Evolutionary conservation across 2,329 filamentous ascomycete species (phyloP), one percentile per base, ranked within the genome.

Genomic region (Juglanconis juglandina): DNA sequence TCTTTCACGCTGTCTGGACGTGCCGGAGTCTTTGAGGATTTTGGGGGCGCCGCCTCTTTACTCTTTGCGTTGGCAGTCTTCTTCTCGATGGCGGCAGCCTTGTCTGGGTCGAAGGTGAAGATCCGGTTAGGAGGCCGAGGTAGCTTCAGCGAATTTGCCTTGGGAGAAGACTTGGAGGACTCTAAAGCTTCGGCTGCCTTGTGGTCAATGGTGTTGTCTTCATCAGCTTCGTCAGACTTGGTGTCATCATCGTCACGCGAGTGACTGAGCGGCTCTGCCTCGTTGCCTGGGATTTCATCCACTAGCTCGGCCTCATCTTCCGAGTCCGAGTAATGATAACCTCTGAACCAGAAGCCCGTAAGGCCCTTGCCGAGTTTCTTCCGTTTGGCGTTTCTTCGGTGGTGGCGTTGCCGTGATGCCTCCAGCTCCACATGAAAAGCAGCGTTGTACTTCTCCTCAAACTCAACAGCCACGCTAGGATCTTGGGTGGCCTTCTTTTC

Each of bases 311-410:
- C 32, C 1, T 63, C 54, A 35, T 61, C 53, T 4, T 63, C 61
- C n/a, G 58, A 53, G 39, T 63, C 61, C 14, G 46, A 6, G 24
- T 58, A 56, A 4, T n/a, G 3, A 14, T 54, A 30, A 24, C 37
- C 24, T n/a, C 61, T 48, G 47, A 63, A 61, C 13, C 9, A 51
- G 80, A 85, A 63, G 8, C 3, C 32, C 24, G 64, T 76, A 63
- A 58, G 68, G 37, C 67, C 63, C 5, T 77, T 53, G 9, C 78
- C 78, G 4, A 74, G 69, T 49, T 68, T 70, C 42, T 66, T 66
- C n/a, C 81, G 76, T 66, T 75, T 78, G 30, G 64, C 68, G 56
- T 83, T 82, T 24, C 80, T 75, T 54, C 69, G 70, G n/a, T 67
- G 63, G 61, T 80, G 79, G 6, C 77, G 76, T 5, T 67, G 65